phyloP scores from a whole-genome alignment of 148 eudicot genomes.

The Rhododendron ovatum region DNA sequence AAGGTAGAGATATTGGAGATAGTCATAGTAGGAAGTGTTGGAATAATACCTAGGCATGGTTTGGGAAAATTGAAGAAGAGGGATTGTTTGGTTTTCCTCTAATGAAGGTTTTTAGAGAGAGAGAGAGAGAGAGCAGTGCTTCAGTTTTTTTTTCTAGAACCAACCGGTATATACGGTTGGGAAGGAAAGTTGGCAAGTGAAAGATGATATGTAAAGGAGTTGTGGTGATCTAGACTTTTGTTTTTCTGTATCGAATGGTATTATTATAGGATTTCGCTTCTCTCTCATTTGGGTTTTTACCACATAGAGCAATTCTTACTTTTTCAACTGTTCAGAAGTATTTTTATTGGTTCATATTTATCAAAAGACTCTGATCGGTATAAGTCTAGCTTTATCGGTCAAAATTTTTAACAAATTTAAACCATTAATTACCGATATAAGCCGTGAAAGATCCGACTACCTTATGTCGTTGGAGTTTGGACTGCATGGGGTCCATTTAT shows the following conservation, averaged over 20 bases:
- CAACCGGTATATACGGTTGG: neutral
- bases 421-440: no score
- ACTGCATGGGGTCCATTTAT: neutral
- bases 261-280: neutral
- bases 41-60: conserved; percentile 49
- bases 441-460: neutral
- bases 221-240: neutral
- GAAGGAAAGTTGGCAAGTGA: neutral
- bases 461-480: neutral
- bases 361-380: neutral
- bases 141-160: neutral
- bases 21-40: conserved; percentile 41
- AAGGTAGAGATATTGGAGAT: conserved; percentile 30
- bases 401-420: neutral
- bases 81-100: neutral
- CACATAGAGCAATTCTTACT: neutral
- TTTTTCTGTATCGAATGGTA: neutral
- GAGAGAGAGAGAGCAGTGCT: neutral
- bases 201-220: neutral
- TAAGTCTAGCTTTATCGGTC: no score
- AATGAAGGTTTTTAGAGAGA: neutral
- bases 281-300: neutral
- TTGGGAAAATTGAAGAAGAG: neutral
- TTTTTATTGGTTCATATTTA: no score
- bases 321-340: neutral